A percentile compares a stretch with the other conserved stretches of the same genome.
These are phyloP conservation scores for Saturnispora dispora DNA, from an alignment of 805 yeast species.

Conservation along the genomic window DNA sequence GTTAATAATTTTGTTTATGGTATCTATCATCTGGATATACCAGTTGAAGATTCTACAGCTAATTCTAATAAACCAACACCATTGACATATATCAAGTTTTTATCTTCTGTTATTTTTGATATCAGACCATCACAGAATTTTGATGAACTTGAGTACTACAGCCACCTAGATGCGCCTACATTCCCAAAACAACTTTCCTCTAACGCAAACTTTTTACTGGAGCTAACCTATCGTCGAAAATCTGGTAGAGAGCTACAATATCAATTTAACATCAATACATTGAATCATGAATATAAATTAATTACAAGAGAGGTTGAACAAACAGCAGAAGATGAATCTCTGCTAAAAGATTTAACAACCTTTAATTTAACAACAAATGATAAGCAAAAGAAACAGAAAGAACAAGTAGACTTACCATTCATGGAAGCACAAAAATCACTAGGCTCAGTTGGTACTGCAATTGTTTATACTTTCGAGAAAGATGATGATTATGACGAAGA, in stretches of 20 bases:
- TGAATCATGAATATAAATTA: constrained; percentile 33
- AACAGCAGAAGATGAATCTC: constrained; percentile 29
- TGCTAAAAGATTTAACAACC: constrained; percentile 72
- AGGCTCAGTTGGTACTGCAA: constrained; percentile 81
- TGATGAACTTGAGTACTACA: neutral
- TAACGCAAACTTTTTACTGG: constrained; percentile 31
- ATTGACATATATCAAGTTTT: constrained; percentile 38
- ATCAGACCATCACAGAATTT: neutral
- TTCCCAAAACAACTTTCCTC: neutral
- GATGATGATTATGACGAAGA: constrained; percentile 98
- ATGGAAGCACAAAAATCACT: constrained; percentile 70
- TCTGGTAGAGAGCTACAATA: constrained; percentile 72
- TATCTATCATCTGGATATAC: constrained; percentile 36
- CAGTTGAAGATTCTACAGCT: constrained; percentile 10
- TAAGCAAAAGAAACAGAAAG: constrained; percentile 69
- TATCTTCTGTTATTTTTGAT: constrained; percentile 69
- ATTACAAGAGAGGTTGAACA: constrained; percentile 8
- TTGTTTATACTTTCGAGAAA: constrained; percentile 89
- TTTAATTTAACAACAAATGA: constrained; percentile 72
- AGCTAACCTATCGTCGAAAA: constrained; percentile 62
- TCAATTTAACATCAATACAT: constrained; percentile 43
- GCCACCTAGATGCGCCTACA: constrained; percentile 1
- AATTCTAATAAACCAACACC: constrained; percentile 15
- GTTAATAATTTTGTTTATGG: constrained; percentile 40
- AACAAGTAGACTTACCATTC: constrained; percentile 84